Evolutionary conservation across 805 yeast species (phyloP), one percentile per base, ranked within the genome.

Genomic region (Kodamaea lidongshanica): DNA sequence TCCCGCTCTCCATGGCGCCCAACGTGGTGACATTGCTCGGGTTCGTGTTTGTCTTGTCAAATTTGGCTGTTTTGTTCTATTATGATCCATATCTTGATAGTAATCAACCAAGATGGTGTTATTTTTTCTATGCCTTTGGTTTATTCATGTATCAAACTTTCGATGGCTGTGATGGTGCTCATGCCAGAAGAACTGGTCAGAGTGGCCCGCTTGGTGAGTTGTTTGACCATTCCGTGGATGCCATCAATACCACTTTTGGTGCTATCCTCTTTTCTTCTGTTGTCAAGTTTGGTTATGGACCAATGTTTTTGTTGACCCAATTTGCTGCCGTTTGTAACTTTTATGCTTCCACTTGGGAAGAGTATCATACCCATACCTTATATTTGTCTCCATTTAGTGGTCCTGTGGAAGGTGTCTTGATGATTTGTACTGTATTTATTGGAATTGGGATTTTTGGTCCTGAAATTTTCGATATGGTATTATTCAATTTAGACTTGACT

Each of bases 91-190:
- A 67, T 33, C 66, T 85, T 36, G 56, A 73, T 27, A 44, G 65
- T 20, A 65, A 62, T 3, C 65, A 72, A 8, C 96, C 97, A 5
- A 54, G 70, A 19, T 84, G 94, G 94, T 70, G 79, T 11, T 84
- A 81, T 51, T 70, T 72, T 42, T 61, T 78, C 25, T 83, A 84
- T 52, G 96, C 94, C 0, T 49, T 82, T 39, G 89, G 94, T 5
- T 59, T 88, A 42, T 87, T 88, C 50, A 62, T 87, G 70, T 88
- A 88, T 55, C 97, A 88, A 54, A 88, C 96, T 0, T 86, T 88
- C 54, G 97, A 88, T 55, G 95, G 95, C 0, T 83, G 95, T 56
- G 97, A 88, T 56, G 97, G 97, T 4, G 72, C 82, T 40, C 97
- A 88, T 54, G 96, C 96, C 14, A 76, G 97, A 50, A 74, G 89